Conservation (phyloP, 495 filamentous ascomycete genomes). For the Trichocladium uniseriatum region DNA sequence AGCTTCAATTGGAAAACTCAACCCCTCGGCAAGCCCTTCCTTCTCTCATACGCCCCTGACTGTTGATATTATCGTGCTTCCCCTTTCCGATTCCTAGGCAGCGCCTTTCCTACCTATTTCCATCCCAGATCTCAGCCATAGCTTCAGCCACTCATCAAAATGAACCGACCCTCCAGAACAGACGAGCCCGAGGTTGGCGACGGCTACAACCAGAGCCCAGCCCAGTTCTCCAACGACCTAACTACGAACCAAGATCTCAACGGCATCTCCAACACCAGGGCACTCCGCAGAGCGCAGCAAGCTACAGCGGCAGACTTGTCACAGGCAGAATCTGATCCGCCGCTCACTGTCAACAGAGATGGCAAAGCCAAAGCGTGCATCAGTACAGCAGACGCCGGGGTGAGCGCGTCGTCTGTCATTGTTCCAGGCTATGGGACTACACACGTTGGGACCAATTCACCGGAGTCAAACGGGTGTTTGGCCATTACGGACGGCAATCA, state of each 20-base stretch:
- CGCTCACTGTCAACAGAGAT: neutral
- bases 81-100: too few species aligned
- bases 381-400: neutral
- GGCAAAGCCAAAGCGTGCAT: neutral
- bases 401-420: neutral
- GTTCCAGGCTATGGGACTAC: too few species aligned
- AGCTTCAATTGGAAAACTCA: too few species aligned
- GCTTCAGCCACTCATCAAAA: neutral
- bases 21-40: too few species aligned
- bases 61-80: too few species aligned
- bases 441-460: too few species aligned
- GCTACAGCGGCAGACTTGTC: neutral
- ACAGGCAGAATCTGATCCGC: neutral
- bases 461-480: neutral
- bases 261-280: conserved; percentile 46
- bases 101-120: neutral
- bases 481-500: neutral
- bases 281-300: conserved; percentile 22
- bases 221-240: conserved; percentile 42
- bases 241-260: conserved; percentile 51
- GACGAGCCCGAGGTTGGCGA: conserved; percentile 42
- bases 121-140: neutral
- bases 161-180: conserved; percentile 39
- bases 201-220: conserved; percentile 51
- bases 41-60: too few species aligned